Evolutionary conservation across 2,329 filamentous ascomycete genomes (phyloP).

Genomic region (Alternaria arborescens): DNA sequence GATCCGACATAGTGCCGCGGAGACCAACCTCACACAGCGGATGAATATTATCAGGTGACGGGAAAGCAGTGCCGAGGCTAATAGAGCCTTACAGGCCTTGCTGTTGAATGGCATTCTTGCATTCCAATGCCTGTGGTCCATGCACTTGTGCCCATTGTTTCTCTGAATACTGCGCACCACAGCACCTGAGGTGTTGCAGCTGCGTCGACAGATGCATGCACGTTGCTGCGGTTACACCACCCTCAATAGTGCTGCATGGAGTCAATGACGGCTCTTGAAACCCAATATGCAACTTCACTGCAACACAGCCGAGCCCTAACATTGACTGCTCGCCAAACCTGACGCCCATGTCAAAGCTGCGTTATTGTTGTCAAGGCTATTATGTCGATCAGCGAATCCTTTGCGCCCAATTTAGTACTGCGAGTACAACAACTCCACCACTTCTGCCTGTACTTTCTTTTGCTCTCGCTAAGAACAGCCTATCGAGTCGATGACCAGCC

Average conservation of each 20-base stretch:
- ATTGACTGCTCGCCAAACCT: constrained; percentile 1
- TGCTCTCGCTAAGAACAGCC: neutral
- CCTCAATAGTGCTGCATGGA: neutral
- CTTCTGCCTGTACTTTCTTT: neutral
- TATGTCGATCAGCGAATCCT: neutral
- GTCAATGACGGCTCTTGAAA: neutral
- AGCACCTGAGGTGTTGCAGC: neutral
- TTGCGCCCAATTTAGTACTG: neutral
- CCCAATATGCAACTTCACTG: neutral
- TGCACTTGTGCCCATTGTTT: constrained; percentile 6
- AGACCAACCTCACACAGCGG: neutral
- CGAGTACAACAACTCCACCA: neutral
- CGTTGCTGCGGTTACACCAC: neutral
- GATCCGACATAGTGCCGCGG: neutral
- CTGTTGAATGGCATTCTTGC: neutral
- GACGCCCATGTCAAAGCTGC: neutral
- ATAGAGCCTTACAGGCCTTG: neutral
- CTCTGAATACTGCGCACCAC: neutral
- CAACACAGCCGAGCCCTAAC: neutral
- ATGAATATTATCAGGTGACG: neutral
- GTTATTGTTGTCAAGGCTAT: neutral
- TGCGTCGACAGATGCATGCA: constrained; percentile 1
- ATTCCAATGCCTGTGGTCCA: neutral
- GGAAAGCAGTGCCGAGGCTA: neutral
- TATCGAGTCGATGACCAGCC: neutral